Percentiles rank a stretch among this genome's conserved stretches.
Conservation (phyloP, 768 basidiomycete species). For the Heimioporus sp. region DNA sequence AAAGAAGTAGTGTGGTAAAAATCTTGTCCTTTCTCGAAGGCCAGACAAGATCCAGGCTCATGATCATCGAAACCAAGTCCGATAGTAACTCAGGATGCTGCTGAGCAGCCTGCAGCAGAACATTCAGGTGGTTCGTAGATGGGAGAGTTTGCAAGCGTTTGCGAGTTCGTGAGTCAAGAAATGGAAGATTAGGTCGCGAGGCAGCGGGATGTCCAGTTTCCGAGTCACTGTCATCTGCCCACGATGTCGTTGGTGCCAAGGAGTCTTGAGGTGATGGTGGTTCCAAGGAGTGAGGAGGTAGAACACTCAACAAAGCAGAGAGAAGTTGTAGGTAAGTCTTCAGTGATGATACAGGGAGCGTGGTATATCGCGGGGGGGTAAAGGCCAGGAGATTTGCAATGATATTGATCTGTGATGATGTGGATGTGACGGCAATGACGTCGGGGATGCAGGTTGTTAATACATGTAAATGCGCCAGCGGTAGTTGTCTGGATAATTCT, state of each 20-base stretch:
- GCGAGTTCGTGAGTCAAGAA: slow-evolving; percentile 56
- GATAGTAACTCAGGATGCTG: slow-evolving; percentile 38
- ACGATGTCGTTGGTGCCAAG: slow-evolving; percentile 4
- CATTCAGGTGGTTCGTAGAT: slow-evolving; percentile 48
- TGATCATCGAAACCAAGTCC: slow-evolving; percentile 55
- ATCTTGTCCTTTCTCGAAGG: slow-evolving; percentile 55
- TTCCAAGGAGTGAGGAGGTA: slow-evolving; percentile 56
- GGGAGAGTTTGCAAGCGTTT: slow-evolving; percentile 63
- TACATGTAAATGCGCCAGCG: slow-evolving; percentile 42
- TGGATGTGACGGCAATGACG: slow-evolving; percentile 33
- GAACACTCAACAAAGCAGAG: slow-evolving; percentile 45
- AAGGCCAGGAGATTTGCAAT: slow-evolving; percentile 72
- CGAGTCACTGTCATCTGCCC: slow-evolving; percentile 37
- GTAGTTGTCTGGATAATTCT: slow-evolving; percentile 62
- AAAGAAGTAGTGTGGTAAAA: slow-evolving; percentile 50
- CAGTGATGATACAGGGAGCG: slow-evolving; percentile 44
- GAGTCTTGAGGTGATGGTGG: slow-evolving; percentile 31
- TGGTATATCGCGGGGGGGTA: slow-evolving; percentile 56
- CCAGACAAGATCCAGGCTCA: slow-evolving; percentile 60
- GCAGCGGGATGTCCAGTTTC: slow-evolving; percentile 37
- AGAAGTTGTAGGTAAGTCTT: slow-evolving; percentile 54
- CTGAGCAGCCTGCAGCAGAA: slow-evolving; percentile 48
- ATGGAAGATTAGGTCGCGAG: slow-evolving; percentile 33
- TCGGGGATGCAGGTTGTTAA: slow-evolving; percentile 27
- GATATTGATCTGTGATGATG: slow-evolving; percentile 50